Conservation (phyloP, 1,284 basidiomycete species). For the Ustilago bromivora region DNA sequence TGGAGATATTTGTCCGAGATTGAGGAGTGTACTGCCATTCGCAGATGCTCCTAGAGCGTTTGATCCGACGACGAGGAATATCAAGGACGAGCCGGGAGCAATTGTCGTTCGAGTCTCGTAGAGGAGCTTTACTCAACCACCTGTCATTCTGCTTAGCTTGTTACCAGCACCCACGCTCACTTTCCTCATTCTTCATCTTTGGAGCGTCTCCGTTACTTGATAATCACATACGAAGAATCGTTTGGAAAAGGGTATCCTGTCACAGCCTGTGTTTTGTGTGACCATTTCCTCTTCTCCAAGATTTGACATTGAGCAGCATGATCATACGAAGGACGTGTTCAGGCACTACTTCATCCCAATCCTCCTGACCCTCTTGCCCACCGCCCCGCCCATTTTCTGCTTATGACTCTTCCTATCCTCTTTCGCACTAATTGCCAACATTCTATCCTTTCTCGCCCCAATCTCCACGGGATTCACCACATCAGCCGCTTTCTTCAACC, state of each 20-base stretch:
- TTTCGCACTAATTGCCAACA: slow-evolving; percentile 60
- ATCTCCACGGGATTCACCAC: slow-evolving; percentile 61
- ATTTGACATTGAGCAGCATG: not conserved
- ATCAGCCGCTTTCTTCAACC: slow-evolving; percentile 66
- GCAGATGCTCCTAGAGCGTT: slow-evolving; percentile 65
- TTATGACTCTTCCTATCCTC: slow-evolving; percentile 55
- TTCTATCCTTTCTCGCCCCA: slow-evolving; percentile 64
- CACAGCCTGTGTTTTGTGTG: not conserved
- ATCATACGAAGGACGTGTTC: not conserved
- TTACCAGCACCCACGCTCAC: not conserved
- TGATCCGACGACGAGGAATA: slow-evolving; percentile 47
- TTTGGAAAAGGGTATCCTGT: slow-evolving; percentile 1
- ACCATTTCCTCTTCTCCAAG: not conserved
- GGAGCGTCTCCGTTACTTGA: not conserved
- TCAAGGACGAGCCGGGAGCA: slow-evolving; percentile 57
- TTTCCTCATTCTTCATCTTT: not conserved
- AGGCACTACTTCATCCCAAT: slow-evolving; percentile 41
- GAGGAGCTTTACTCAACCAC: not conserved
- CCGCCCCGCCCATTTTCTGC: slow-evolving; percentile 66
- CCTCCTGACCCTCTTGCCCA: slow-evolving; percentile 60
- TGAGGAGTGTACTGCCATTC: slow-evolving; percentile 64
- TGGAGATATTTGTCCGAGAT: slow-evolving; percentile 64
- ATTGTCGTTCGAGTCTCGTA: slow-evolving; percentile 63
- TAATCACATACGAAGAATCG: slow-evolving; percentile 5
- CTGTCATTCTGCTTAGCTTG: not conserved